These are phyloP conservation scores for Murraya koenigii DNA, from an alignment of 345 rosid genomes.

Conservation along the genomic window DNA sequence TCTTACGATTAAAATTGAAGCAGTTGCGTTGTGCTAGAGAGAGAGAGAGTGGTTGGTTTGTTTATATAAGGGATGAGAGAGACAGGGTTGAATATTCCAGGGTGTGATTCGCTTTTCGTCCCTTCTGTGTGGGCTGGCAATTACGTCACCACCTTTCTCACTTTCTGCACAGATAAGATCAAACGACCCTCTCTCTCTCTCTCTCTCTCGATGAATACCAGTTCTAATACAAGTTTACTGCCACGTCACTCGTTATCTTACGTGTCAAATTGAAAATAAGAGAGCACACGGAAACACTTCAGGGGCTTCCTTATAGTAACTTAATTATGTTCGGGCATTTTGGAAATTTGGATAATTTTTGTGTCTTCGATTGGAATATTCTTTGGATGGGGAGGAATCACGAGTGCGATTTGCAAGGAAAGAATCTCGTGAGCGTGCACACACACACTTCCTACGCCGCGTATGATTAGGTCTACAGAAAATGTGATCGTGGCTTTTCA, in stretches of 20 bases:
- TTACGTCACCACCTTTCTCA: slow-evolving; percentile 20
- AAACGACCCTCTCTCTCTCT: not conserved
- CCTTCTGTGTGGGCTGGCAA: slow-evolving; percentile 35
- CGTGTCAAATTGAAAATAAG: not conserved
- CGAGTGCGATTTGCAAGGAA: not conserved
- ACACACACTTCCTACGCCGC: slow-evolving; percentile 16
- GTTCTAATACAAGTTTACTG: not conserved
- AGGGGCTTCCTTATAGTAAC: not conserved
- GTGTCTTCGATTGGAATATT: slow-evolving; percentile 15
- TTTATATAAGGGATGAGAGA: not conserved
- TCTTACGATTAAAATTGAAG: slow-evolving; percentile 31
- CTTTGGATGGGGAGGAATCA: slow-evolving; percentile 3
- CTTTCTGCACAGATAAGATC: slow-evolving; percentile 34
- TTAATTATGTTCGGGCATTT: not conserved
- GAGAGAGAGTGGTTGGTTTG: not conserved
- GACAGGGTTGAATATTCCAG: slow-evolving; percentile 43
- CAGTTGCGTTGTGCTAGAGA: not conserved
- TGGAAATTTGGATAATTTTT: not conserved
- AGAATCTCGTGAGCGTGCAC: slow-evolving; percentile 26
- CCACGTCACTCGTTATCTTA: not conserved
- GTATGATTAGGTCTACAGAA: not conserved
- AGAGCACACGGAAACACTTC: not conserved
- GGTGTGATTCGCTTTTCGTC: slow-evolving; percentile 41
- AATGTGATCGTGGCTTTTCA: slow-evolving; percentile 16
- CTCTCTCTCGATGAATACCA: not conserved